A percentile compares a stretch with the other conserved stretches of the same genome.
Conservation (phyloP, 2,329 filamentous ascomycete genomes). For the Trichoderma sp. region DNA sequence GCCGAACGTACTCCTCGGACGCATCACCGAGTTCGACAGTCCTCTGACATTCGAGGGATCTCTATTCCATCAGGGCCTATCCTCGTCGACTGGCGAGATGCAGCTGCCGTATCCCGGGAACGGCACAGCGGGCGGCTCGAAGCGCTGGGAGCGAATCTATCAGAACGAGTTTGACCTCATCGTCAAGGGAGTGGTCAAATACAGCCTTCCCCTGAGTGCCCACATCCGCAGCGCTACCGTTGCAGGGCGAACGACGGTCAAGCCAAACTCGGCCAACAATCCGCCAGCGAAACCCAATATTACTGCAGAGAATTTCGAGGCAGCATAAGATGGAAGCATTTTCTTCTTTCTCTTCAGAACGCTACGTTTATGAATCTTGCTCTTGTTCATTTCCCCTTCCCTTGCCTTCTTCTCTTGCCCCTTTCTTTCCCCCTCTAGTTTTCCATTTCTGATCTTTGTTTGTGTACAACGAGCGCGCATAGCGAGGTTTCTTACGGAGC, state of each 20-base stretch:
- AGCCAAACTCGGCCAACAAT: slow-evolving; percentile 64
- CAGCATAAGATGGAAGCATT: slow-evolving; percentile 2
- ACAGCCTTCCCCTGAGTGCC: slow-evolving; percentile 66
- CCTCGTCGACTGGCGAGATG: slow-evolving; percentile 78
- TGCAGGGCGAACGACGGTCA: slow-evolving; percentile 61
- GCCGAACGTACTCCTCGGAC: slow-evolving; percentile 89
- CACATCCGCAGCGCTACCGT: slow-evolving; percentile 62
- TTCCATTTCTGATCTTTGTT: slow-evolving; percentile 31
- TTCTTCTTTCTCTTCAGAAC: background rate
- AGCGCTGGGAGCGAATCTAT: slow-evolving; percentile 87
- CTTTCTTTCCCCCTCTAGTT: background rate
- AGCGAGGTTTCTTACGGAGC: slow-evolving; percentile 41
- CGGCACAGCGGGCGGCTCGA: slow-evolving; percentile 79
- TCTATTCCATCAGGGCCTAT: slow-evolving; percentile 74
- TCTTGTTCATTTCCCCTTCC: slow-evolving; percentile 34
- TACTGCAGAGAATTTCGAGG: slow-evolving; percentile 53
- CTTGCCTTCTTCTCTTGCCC: slow-evolving; percentile 33
- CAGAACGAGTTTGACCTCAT: slow-evolving; percentile 93
- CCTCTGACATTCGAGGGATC: slow-evolving; percentile 87
- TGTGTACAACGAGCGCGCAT: slow-evolving; percentile 43
- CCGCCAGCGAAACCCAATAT: slow-evolving; percentile 71
- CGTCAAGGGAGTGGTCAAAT: slow-evolving; percentile 86
- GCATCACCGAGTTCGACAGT: slow-evolving; percentile 83
- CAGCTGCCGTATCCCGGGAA: slow-evolving; percentile 84
- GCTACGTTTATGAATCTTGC: background rate